Evolutionary conservation across 1,139 yeast genomes (phyloP).

Genomic region (Blastobotrys petasosporus): DNA sequence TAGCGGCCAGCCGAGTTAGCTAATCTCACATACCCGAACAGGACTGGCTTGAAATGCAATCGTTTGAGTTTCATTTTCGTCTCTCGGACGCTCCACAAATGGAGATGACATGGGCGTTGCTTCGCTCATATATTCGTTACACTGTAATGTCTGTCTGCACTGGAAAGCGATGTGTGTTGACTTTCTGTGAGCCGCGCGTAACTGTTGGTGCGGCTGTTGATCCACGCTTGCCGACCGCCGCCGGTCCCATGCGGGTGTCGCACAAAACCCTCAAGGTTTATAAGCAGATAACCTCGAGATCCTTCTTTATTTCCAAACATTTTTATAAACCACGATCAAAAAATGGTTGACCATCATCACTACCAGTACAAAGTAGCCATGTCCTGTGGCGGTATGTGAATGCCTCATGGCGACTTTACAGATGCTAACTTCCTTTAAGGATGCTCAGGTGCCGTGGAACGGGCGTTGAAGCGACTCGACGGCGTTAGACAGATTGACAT

Average conservation of each 20-base stretch:
- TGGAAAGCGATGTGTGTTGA: background rate
- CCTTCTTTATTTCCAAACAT: no score
- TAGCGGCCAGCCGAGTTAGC: no score
- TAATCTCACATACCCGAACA: no score
- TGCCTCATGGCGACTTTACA: background rate
- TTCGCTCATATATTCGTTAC: conserved; percentile 1
- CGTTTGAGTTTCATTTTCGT: background rate
- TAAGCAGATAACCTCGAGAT: no score
- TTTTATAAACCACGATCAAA: background rate
- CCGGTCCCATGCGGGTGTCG: no score
- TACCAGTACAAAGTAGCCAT: conserved; percentile 74
- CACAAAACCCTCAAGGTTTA: no score
- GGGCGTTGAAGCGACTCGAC: conserved; percentile 64
- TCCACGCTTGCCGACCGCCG: no score
- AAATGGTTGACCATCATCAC: conserved; percentile 43
- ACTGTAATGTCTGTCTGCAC: background rate
- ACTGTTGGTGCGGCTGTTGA: no score
- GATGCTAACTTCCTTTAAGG: conserved; percentile 35
- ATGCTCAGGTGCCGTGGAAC: conserved; percentile 81
- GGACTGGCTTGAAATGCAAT: background rate
- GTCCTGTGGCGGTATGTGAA: conserved; percentile 56
- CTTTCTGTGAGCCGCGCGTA: no score
- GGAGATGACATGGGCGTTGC: conserved; percentile 10
- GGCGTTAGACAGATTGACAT: conserved; percentile 71
- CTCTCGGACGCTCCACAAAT: conserved; percentile 3